Conservation (phyloP, 2,329 filamentous ascomycete species). For the Talaromyces sp. region DNA sequence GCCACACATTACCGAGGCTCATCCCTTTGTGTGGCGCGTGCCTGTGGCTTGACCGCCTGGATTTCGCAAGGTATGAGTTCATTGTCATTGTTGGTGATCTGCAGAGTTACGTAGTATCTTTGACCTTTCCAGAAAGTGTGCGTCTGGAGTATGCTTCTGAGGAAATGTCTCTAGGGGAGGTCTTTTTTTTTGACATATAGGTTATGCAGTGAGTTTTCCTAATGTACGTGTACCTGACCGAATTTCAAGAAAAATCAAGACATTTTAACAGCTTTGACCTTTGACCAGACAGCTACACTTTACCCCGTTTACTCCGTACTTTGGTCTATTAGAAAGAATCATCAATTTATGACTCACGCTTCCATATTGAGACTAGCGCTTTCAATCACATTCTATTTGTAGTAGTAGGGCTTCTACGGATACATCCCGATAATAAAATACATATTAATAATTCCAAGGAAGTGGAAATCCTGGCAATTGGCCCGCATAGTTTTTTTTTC, state of each 20-base stretch:
- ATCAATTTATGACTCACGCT: neutral
- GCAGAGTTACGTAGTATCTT: too few species aligned
- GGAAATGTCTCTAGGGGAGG: neutral
- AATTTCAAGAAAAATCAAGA: neutral
- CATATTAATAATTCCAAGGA: too few species aligned
- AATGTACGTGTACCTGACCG: neutral
- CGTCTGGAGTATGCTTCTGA: neutral
- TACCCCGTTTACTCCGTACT: neutral
- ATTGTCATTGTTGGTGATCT: neutral
- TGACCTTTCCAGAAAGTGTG: neutral
- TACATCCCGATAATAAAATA: neutral
- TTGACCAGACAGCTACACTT: too few species aligned
- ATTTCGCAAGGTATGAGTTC: neutral
- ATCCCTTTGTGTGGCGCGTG: neutral
- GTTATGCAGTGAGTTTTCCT: neutral
- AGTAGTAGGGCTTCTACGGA: too few species aligned
- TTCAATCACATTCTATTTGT: too few species aligned
- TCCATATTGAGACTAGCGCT: neutral
- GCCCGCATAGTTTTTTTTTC: neutral
- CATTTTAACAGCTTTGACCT: neutral
- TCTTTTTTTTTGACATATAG: neutral
- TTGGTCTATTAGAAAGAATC: neutral
- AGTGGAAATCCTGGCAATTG: neutral
- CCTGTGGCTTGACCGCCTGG: neutral
- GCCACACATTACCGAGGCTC: neutral